Conservation (phyloP, 2,329 filamentous ascomycete species). For the Hypoxylon sp. region DNA sequence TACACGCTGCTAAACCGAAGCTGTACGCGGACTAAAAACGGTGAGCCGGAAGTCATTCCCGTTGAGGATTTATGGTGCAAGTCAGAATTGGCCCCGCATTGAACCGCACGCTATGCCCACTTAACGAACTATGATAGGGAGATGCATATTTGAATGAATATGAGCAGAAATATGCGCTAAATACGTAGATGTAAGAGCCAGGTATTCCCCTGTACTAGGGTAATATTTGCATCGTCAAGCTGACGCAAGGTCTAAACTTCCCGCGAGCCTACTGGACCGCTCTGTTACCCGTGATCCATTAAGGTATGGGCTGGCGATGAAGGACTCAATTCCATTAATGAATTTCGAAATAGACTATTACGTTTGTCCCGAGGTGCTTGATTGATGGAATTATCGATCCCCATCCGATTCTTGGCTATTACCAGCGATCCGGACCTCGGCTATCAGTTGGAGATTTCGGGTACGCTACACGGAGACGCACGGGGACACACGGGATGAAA, state of each 20-base stretch:
- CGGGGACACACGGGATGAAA: conserved; percentile 1
- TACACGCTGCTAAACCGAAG: neutral
- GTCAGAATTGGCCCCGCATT: neutral
- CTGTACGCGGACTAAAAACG: neutral
- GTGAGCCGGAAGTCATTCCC: neutral
- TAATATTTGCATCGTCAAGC: conserved; percentile 4
- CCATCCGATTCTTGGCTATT: conserved; percentile 36
- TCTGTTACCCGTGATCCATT: neutral
- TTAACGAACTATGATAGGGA: neutral
- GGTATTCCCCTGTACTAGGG: neutral
- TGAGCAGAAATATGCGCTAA: too few relatives aligned
- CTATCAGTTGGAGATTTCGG: conserved; percentile 29
- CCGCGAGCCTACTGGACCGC: neutral
- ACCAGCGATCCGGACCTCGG: conserved; percentile 38
- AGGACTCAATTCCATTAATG: neutral
- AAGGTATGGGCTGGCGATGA: neutral
- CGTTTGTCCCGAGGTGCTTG: conserved; percentile 15
- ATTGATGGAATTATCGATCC: conserved; percentile 19
- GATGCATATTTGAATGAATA: too few relatives aligned
- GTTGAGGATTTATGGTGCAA: conserved; percentile 9
- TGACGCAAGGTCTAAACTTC: conserved; percentile 7
- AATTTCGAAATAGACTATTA: neutral
- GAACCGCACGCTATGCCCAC: neutral
- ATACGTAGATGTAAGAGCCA: neutral
- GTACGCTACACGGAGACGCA: neutral